Evolutionary conservation across 306 rosid species (phyloP).

Genomic region (Sindora glabra): DNA sequence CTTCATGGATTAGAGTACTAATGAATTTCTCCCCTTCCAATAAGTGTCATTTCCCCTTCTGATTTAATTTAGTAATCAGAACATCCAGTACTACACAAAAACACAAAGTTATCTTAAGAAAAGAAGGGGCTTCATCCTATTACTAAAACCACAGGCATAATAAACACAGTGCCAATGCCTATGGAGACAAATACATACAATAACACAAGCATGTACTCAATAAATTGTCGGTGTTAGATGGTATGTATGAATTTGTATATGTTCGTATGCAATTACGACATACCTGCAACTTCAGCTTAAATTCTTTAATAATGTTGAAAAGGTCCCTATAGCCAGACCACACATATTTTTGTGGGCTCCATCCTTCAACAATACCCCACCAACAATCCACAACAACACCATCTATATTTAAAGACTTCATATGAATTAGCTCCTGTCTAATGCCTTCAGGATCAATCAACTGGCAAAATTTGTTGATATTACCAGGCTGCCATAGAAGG

Average conservation of each 20-base stretch:
- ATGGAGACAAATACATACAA: not conserved
- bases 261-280: no score
- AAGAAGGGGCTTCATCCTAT: constrained; percentile 1
- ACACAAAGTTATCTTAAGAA: not conserved
- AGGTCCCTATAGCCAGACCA: constrained; percentile 97
- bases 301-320: constrained; percentile 61
- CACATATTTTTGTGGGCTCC: constrained; percentile 76
- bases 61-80: not conserved
- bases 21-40: no score
- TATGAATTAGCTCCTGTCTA: constrained; percentile 66
- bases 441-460: constrained; percentile 81
- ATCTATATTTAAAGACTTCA: constrained; percentile 68
- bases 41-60: no score
- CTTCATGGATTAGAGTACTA: no score
- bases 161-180: not conserved
- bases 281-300: constrained; percentile 89
- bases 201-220: not conserved
- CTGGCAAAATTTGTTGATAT: constrained; percentile 73
- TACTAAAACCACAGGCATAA: not conserved
- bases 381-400: constrained; percentile 89
- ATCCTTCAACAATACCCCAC: constrained; percentile 97
- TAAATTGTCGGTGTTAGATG: not conserved
- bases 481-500: constrained; percentile 59
- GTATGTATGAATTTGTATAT: no score
- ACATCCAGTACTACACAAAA: constrained; percentile 1